Base-by-base conservation (phyloP, 1,284 basidiomycete species). In the Austroboletus niveus region DNA sequence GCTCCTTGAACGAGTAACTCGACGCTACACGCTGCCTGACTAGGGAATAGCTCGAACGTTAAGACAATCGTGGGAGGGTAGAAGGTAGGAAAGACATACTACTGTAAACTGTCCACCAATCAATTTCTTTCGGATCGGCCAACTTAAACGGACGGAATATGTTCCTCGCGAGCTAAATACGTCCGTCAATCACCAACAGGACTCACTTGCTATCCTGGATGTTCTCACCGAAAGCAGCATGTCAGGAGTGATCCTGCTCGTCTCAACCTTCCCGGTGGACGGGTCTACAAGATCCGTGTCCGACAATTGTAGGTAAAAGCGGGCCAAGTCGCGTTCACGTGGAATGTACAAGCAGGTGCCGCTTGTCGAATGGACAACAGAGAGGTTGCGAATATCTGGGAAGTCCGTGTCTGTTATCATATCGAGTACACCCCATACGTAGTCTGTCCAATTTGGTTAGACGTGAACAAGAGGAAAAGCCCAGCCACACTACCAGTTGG, bases 81-180 rank as follows among this genome's bases (percentile, higher is more conserved):
- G 3, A 49, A 27, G 11, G 5, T 12, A 11, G 15, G 31, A 30
- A 15, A 4, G 4, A 69, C 76, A 20, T 51, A 75, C 89, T 84
- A 58, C 79, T 77, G 61, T 89, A 90, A 29, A 87, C 74, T 1
- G 86, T 89, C 82, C 84, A 92, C 89, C 89, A 92, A 30, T 89
- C 82, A 29, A 87, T 75, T 11, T 71, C 68, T 24, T 82, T 72
- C 7, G 41, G 41, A 11, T 29, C 7, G 15, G 15, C 1, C 15
- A 42, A n/a, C 8, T 42, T 15, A 15, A 5, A 93, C 1, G 90
- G 90, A 42, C 76, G 60, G 42, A 92, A 74, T 2, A 84, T 80
- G 60, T 79, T 81, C 24, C 27, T 30, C 41, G 27, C 14, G 27
- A 42, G 27, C 27, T 42, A 41, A 27, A 41, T 41, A 11, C 8